These are phyloP conservation scores for Xylaria digitata DNA, from an alignment of 2,329 filamentous ascomycete species.

Conservation along the genomic window DNA sequence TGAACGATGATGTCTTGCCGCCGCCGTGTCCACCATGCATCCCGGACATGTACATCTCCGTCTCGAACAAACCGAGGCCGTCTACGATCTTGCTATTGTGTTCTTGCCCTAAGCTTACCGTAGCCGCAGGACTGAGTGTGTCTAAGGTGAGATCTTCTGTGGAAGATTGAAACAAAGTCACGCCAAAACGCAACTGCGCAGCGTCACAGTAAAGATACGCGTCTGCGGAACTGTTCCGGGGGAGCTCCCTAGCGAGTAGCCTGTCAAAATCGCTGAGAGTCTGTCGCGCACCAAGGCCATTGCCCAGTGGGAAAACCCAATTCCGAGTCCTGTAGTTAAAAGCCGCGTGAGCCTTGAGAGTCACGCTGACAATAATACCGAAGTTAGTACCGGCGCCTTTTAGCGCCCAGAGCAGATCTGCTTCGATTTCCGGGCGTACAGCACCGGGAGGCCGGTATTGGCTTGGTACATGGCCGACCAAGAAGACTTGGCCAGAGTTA, in stretches of 20 bases:
- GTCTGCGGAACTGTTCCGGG: conserved; percentile 61
- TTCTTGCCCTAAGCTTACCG: conserved; percentile 51
- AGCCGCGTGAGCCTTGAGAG: conserved; percentile 60
- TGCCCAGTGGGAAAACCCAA: conserved; percentile 54
- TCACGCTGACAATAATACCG: conserved; percentile 66
- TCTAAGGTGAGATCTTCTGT: conserved; percentile 36
- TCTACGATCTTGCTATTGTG: conserved; percentile 55
- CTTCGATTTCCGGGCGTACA: conserved; percentile 59
- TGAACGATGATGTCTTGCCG: conserved; percentile 72
- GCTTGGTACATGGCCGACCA: conserved; percentile 62
- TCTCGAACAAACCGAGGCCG: conserved; percentile 63
- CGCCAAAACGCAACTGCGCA: conserved; percentile 60
- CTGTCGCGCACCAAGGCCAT: conserved; percentile 49
- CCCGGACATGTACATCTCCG: conserved; percentile 69
- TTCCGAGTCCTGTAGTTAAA: conserved; percentile 55
- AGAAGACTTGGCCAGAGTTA: conserved; percentile 59
- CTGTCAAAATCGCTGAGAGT: conserved; percentile 59
- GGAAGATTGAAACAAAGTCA: conserved; percentile 60
- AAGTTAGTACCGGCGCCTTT: conserved; percentile 70
- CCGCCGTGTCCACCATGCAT: conserved; percentile 70
- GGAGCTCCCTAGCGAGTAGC: conserved; percentile 54
- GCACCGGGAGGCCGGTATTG: conserved; percentile 56
- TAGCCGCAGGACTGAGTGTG: conserved; percentile 26
- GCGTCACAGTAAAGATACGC: conserved; percentile 65
- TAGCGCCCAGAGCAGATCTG: conserved; percentile 66